Conservation (phyloP, 1,139 yeast genomes). For the Scheffersomyces parashehatae region DNA sequence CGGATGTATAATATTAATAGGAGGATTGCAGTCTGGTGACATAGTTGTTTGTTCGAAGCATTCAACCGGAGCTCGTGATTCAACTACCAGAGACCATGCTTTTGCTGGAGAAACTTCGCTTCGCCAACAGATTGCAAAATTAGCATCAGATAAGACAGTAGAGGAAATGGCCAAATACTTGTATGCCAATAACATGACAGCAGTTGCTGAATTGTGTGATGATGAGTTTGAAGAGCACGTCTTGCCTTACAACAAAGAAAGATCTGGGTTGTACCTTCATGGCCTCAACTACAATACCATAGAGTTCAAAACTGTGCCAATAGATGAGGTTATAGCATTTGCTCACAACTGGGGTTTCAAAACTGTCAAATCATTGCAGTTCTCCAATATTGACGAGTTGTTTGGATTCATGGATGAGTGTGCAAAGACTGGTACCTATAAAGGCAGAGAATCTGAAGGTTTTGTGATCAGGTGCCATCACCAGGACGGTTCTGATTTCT, state of each 20-base stretch:
- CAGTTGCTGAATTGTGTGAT: conserved; percentile 92
- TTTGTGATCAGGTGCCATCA: conserved; percentile 75
- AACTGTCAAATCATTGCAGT: conserved; percentile 46
- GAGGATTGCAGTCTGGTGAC: conserved; percentile 75
- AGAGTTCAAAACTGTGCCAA: conserved; percentile 63
- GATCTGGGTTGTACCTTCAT: conserved; percentile 84
- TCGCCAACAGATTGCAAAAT: conserved; percentile 46
- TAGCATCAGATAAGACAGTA: conserved; percentile 32
- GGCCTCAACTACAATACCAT: conserved; percentile 77
- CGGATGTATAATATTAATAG: conserved; percentile 86
- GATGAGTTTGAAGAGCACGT: conserved; percentile 95
- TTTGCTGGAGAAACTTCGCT: conserved; percentile 66
- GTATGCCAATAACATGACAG: conserved; percentile 60
- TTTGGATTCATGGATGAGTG: conserved; percentile 55
- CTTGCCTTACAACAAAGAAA: conserved; percentile 63
- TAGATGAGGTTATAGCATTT: conserved; percentile 59
- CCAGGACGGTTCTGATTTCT: conserved; percentile 47
- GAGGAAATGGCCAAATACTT: conserved; percentile 58
- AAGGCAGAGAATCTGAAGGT: conserved; percentile 82
- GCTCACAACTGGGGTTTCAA: conserved; percentile 75
- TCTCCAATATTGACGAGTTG: conserved; percentile 41
- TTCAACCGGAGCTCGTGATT: conserved; percentile 71
- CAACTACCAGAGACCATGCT: conserved; percentile 67
- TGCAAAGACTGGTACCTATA: conserved; percentile 68
- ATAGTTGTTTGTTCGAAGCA: conserved; percentile 85